phyloP scores from a whole-genome alignment of 2,329 filamentous ascomycete genomes.

The Alternaria brassicae region DNA sequence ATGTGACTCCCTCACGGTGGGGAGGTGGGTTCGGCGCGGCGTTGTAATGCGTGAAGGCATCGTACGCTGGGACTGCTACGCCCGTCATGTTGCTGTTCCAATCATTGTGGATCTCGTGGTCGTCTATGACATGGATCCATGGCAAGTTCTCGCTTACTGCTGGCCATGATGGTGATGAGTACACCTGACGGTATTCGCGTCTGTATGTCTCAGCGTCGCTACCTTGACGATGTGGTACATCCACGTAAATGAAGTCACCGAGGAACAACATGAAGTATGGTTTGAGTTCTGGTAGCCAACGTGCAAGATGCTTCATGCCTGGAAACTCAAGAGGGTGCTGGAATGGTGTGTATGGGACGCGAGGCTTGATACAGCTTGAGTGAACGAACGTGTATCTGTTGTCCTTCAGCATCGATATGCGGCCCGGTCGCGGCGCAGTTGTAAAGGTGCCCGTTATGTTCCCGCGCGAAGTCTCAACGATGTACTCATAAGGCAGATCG shows the following conservation, averaged over 20 bases:
- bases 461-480: slow-evolving; percentile 70
- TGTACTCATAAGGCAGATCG: slow-evolving; percentile 81
- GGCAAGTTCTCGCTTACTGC: slow-evolving; percentile 78
- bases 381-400: slow-evolving; percentile 88
- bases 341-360: slow-evolving; percentile 87
- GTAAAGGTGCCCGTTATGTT: slow-evolving; percentile 84
- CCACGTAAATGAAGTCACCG: slow-evolving; percentile 88
- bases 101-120: slow-evolving; percentile 96
- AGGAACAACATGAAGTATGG: slow-evolving; percentile 77
- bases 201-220: slow-evolving; percentile 77
- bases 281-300: slow-evolving; percentile 72
- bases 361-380: slow-evolving; percentile 89
- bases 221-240: slow-evolving; percentile 84
- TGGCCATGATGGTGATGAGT: slow-evolving; percentile 91
- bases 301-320: slow-evolving; percentile 78
- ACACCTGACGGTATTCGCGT: slow-evolving; percentile 93
- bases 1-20: slow-evolving; percentile 72
- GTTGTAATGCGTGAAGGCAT: slow-evolving; percentile 89
- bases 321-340: slow-evolving; percentile 82
- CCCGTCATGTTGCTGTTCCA: slow-evolving; percentile 85
- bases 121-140: slow-evolving; percentile 96
- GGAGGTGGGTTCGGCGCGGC: slow-evolving; percentile 80
- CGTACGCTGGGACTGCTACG: slow-evolving; percentile 78
- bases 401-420: slow-evolving; percentile 62
- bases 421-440: slow-evolving; percentile 74